Conservation (phyloP, 768 basidiomycete genomes). For the Cantharellus anzutake region DNA sequence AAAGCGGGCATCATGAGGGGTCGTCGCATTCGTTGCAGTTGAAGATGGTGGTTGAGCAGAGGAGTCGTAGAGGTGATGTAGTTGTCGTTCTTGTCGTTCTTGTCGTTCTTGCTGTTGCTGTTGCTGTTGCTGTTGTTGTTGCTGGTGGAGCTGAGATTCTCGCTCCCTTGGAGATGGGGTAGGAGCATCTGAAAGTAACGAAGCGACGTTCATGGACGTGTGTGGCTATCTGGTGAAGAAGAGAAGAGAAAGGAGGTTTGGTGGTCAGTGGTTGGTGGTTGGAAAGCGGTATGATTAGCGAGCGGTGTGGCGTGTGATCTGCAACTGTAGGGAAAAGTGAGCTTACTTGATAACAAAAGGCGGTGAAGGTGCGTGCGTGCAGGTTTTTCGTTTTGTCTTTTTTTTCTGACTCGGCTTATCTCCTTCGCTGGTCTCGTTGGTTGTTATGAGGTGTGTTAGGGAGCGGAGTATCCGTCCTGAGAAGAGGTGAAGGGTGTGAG, state of each 20-base stretch:
- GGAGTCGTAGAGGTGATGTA: too few species aligned
- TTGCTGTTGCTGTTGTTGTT: not conserved
- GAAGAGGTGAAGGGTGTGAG: too few species aligned
- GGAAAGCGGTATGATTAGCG: not conserved
- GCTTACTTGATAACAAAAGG: not conserved
- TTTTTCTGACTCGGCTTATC: too few species aligned
- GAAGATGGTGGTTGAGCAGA: not conserved
- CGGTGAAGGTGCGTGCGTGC: not conserved
- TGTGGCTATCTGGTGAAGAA: not conserved
- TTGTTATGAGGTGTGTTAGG: too few species aligned
- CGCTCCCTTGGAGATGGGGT: not conserved
- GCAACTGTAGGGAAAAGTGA: not conserved
- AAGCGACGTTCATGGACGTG: slow-evolving; percentile 2
- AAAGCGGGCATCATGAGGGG: not conserved
- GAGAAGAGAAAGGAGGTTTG: not conserved
- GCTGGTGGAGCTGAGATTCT: not conserved
- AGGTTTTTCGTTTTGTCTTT: not conserved
- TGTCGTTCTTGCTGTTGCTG: not conserved
- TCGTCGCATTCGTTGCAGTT: not conserved
- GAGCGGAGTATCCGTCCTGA: too few species aligned
- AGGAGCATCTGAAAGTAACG: not conserved
- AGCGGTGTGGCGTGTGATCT: not conserved
- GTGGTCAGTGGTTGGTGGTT: not conserved
- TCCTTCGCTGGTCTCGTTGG: too few species aligned
- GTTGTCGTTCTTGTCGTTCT: not conserved